A percentile compares a stretch with the other conserved stretches of the same genome.
These are phyloP conservation scores for Umbilicaria muhlenbergii DNA, from an alignment of 495 filamentous ascomycete species.

Conservation along the genomic window DNA sequence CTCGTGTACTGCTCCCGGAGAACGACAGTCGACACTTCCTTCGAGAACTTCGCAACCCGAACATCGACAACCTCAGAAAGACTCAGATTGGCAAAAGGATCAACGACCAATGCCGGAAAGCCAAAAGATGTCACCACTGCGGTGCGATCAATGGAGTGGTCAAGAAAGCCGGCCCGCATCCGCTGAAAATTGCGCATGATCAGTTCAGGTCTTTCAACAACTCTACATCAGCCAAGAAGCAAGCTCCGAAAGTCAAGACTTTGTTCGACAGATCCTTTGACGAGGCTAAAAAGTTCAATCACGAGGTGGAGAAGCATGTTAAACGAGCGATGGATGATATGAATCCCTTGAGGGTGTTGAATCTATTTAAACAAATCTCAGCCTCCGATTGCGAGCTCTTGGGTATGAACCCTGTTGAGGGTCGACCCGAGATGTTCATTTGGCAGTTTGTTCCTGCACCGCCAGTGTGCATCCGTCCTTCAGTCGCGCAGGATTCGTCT, in stretches of 20 bases:
- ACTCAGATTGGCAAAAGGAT: slow-evolving; percentile 70
- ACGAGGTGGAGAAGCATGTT: slow-evolving; percentile 78
- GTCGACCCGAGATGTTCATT: slow-evolving; percentile 89
- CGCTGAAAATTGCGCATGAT: slow-evolving; percentile 86
- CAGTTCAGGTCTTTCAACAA: slow-evolving; percentile 75
- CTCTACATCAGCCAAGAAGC: slow-evolving; percentile 72
- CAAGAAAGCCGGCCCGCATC: slow-evolving; percentile 59
- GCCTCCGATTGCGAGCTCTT: slow-evolving; percentile 78
- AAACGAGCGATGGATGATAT: slow-evolving; percentile 88
- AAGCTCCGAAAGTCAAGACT: slow-evolving; percentile 59
- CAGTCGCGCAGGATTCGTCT: slow-evolving; percentile 76
- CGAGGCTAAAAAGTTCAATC: slow-evolving; percentile 52
- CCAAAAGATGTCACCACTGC: slow-evolving; percentile 60
- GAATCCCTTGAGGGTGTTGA: slow-evolving; percentile 75
- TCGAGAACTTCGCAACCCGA: slow-evolving; percentile 60
- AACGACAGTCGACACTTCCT: slow-evolving; percentile 54
- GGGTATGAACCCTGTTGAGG: slow-evolving; percentile 71
- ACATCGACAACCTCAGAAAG: slow-evolving; percentile 73
- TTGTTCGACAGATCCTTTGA: slow-evolving; percentile 72
- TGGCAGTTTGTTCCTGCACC: slow-evolving; percentile 95
- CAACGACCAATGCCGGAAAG: slow-evolving; percentile 75
- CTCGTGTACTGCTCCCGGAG: slow-evolving; percentile 64
- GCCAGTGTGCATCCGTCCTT: slow-evolving; percentile 84
- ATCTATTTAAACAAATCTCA: slow-evolving; percentile 80
- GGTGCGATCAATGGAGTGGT: slow-evolving; percentile 71